phyloP scores from a whole-genome alignment of 305 asterid species.

The Fraxinus xanthoxyloides region DNA sequence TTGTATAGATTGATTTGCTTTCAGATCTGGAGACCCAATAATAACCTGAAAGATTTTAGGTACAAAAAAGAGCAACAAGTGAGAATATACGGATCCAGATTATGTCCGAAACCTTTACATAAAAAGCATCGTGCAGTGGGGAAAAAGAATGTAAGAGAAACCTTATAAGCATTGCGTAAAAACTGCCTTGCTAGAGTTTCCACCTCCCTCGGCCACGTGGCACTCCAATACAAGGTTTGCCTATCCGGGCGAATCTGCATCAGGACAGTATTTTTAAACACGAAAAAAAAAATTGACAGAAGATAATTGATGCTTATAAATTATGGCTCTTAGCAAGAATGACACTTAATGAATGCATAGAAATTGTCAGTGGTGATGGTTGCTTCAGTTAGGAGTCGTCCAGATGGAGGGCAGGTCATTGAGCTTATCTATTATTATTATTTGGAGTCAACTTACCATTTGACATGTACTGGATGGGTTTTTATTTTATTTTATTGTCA shows the following conservation, averaged over 20 bases:
- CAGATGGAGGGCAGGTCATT: neutral
- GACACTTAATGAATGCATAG: neutral
- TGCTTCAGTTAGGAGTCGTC: neutral
- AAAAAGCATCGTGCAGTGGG: neutral
- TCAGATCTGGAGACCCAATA: constrained; percentile 74
- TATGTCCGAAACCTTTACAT: neutral
- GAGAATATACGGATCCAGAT: neutral
- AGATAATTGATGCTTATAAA: neutral
- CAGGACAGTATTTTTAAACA: neutral
- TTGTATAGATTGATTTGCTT: constrained; percentile 78
- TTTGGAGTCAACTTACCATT: neutral
- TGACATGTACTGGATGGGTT: neutral
- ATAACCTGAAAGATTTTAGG: constrained; percentile 46
- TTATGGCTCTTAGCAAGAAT: neutral
- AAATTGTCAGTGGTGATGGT: neutral
- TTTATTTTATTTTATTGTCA: no score
- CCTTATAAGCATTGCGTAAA: constrained; percentile 81
- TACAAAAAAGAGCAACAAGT: neutral
- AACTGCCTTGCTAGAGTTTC: constrained; percentile 84
- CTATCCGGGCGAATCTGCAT: constrained; percentile 89
- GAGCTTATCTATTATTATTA: no score
- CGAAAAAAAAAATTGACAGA: neutral
- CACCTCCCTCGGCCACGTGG: constrained; percentile 99
- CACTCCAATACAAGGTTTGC: constrained; percentile 97
- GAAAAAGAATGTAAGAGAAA: constrained; percentile 25